Evolutionary conservation across 371 early-diverging fungal species (phyloP).

Genomic region (Mortierella sp.): DNA sequence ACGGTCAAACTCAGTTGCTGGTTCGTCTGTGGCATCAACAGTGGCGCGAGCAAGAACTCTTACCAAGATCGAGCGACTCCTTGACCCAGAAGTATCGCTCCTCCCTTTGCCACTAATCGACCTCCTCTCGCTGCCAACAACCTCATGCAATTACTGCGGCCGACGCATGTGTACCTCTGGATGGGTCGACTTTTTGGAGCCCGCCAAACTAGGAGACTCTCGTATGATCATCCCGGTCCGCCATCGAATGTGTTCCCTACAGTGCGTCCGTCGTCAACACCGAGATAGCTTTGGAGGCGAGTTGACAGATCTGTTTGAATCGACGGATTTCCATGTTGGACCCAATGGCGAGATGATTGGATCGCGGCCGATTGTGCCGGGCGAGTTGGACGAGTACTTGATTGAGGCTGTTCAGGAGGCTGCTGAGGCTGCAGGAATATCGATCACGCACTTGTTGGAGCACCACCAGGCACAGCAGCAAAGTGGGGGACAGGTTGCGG

Average conservation of each 20-base stretch:
- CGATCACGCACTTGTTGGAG: conserved; percentile 41
- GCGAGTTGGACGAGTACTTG: conserved; percentile 51
- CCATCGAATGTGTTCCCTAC: conserved; percentile 50
- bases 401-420: conserved; percentile 57
- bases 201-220: conserved; percentile 39
- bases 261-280: conserved; percentile 44
- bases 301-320: conserved; percentile 38
- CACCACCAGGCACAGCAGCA: conserved; percentile 29
- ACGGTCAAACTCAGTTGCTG: background rate
- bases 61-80: conserved; percentile 28
- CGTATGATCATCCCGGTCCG: conserved; percentile 47
- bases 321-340: conserved; percentile 47
- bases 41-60: conserved; percentile 6
- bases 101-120: conserved; percentile 42
- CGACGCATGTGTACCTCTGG: conserved; percentile 50
- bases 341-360: conserved; percentile 51
- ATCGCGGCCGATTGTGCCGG: conserved; percentile 40
- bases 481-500: background rate
- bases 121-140: conserved; percentile 25
- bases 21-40: background rate
- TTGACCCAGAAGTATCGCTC: conserved; percentile 39
- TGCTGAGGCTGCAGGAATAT: conserved; percentile 45
- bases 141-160: conserved; percentile 41
- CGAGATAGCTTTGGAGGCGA: conserved; percentile 47
- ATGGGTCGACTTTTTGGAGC: conserved; percentile 53